Evolutionary conservation across 1,139 yeast genomes (phyloP).

Genomic region (Meyerozyma sp.): DNA sequence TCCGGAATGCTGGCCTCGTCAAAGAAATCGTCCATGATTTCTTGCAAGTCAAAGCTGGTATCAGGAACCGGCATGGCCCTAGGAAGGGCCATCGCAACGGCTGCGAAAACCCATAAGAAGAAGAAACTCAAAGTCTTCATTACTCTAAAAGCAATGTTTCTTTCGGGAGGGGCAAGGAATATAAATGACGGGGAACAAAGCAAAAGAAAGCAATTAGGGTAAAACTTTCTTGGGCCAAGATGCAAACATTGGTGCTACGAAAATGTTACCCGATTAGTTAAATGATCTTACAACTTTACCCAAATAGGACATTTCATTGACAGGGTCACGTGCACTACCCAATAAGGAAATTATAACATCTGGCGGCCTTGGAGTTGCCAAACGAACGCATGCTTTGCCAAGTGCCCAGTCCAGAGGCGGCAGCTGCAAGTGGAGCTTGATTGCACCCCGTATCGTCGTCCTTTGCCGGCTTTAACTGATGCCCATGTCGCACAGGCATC

Average conservation of each 20-base stretch:
- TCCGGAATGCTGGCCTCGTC: conserved; percentile 5
- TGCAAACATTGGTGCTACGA: not conserved
- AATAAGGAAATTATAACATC: not conserved
- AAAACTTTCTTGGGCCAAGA: not conserved
- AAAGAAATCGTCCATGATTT: conserved; percentile 9
- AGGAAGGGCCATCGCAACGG: conserved; percentile 13
- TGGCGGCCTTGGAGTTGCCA: too few species aligned
- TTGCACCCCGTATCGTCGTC: too few species aligned
- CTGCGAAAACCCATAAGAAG: conserved; percentile 4
- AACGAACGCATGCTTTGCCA: too few species aligned
- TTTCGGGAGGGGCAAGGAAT: not conserved
- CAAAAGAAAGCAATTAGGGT: not conserved
- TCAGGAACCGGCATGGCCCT: conserved; percentile 15
- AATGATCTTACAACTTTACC: not conserved
- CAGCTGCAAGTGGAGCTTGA: too few species aligned
- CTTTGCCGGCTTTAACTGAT: too few species aligned
- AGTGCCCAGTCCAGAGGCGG: too few species aligned
- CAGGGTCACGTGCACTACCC: not conserved
- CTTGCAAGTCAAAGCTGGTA: conserved; percentile 12
- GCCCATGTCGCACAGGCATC: too few species aligned
- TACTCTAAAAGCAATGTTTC: not conserved
- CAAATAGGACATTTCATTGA: not conserved
- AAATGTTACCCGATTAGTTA: conserved; percentile 1
- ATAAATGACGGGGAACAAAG: not conserved
- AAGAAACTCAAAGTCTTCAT: conserved; percentile 4